These are phyloP conservation scores for Aspergillus udagawae DNA, from an alignment of 2,329 filamentous ascomycete genomes.

Conservation along the genomic window DNA sequence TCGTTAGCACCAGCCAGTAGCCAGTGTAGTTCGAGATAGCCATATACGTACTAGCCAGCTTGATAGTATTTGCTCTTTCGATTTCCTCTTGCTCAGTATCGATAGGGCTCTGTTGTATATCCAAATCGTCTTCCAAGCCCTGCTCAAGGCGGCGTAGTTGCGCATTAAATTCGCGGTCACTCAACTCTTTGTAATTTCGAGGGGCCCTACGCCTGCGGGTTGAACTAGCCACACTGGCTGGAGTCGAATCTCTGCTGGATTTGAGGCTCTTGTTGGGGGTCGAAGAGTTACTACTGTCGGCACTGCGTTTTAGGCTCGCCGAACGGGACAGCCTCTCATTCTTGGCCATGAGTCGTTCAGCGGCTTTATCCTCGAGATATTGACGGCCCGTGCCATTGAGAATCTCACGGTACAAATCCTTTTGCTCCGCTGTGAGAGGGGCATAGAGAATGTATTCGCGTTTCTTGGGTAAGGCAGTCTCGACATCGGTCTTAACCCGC, in stretches of 20 bases:
- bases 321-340: constrained; percentile 35
- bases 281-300: constrained; percentile 38
- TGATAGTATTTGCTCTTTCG: constrained; percentile 63
- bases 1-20: constrained; percentile 16
- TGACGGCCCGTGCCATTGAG: constrained; percentile 66
- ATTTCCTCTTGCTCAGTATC: constrained; percentile 57
- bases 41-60: constrained; percentile 64
- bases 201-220: constrained; percentile 50
- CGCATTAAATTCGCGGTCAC: constrained; percentile 79
- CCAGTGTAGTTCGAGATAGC: not conserved
- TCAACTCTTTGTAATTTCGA: constrained; percentile 65
- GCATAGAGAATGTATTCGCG: constrained; percentile 94
- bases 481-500: constrained; percentile 88
- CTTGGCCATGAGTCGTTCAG: constrained; percentile 44
- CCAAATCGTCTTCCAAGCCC: constrained; percentile 57
- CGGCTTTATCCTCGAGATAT: constrained; percentile 49
- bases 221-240: constrained; percentile 51
- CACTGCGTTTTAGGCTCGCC: constrained; percentile 57
- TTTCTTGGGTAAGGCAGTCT: constrained; percentile 88
- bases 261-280: constrained; percentile 68
- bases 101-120: constrained; percentile 39
- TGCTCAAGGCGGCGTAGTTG: constrained; percentile 50
- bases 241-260: constrained; percentile 71
- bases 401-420: constrained; percentile 83
- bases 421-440: constrained; percentile 84